Evolutionary conservation across 192 early-diverging fungal species (phyloP).

Genomic region (Rhizoclosmatium globosum): DNA sequence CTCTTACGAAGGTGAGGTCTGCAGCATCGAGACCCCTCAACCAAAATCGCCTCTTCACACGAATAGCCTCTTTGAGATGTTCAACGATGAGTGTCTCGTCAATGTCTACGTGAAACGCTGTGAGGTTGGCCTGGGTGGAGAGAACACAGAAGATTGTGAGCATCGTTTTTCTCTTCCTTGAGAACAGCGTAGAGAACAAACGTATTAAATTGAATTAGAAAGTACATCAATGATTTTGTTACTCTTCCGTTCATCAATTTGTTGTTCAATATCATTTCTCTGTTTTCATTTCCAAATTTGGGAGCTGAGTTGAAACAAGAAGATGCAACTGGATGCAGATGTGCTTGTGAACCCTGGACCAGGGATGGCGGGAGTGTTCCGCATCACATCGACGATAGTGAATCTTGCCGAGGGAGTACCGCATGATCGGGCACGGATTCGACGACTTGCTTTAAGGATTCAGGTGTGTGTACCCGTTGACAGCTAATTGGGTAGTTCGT

Average conservation of each 20-base stretch:
- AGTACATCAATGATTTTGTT: no score
- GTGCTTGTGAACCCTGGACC: slow-evolving; percentile 27
- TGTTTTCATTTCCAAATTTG: no score
- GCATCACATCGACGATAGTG: slow-evolving; percentile 25
- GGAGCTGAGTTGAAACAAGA: no score
- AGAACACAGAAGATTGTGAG: not conserved
- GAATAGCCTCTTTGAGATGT: not conserved
- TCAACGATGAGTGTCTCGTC: not conserved
- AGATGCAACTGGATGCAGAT: not conserved
- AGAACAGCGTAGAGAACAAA: not conserved
- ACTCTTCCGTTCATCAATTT: no score
- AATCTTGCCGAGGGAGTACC: slow-evolving; percentile 5
- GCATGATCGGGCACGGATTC: slow-evolving; percentile 16
- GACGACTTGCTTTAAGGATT: slow-evolving; percentile 27
- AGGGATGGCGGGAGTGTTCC: slow-evolving; percentile 35
- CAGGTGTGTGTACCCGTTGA: slow-evolving; percentile 16
- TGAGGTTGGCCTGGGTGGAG: not conserved
- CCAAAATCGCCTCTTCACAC: not conserved
- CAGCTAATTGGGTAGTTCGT: not conserved
- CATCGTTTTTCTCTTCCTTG: not conserved
- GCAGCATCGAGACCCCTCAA: not conserved
- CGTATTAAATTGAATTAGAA: not conserved
- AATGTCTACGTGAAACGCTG: not conserved
- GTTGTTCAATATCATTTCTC: no score
- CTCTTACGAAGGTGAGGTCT: slow-evolving; percentile 2